Evolutionary conservation across 2,329 filamentous ascomycete genomes (phyloP), one percentile per base, ranked within the genome.

Genomic region (Fusarium floridanum): DNA sequence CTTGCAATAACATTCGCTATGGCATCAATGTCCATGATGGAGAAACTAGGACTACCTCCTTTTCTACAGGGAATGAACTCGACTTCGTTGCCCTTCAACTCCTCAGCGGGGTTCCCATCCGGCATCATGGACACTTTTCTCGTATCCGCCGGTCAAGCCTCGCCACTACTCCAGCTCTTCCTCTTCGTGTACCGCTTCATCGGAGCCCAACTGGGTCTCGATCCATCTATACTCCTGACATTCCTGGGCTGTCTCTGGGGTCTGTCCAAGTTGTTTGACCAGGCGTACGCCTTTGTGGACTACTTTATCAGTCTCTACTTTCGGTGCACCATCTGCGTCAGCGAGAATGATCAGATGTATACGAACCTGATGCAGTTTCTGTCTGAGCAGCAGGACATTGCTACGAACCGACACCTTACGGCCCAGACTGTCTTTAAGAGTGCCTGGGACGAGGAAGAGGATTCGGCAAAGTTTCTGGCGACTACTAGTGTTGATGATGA

Each of bases 291-390:
- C 14, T 67, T 83, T 24, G 10, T 84, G 3, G 80, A 82, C 55
- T 70, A 76, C 12, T 65, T 88, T 17, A 71, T 89, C 32, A 80
- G 81, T n/a, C 79, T 80, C 8, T 83, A 89, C 72, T 83, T 90
- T 64, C 88, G 86, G 80, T 85, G 86, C 61, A 85, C 84, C 70
- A 84, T 92, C 65, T 86, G 86, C 61, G 84, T 92, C 57, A 85
- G 82, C 67, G 87, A 86, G 68, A 85, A 84, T 50, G 90, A 92
- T 75, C 86, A 89, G 64, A 90, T 91, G 32, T 91, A 91, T 76
- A 61, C 79, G 4, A 88, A 91, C 62, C 76, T 92, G 59, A 90
- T 91, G 84, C 85, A 87, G 62, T 92, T 88, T 84, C 84, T 91
- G 9, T 87, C 88, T 0, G 79, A 85, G 45, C 87, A 91, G 76